Evolutionary conservation across 176 grass and related monocot genomes (phyloP).

Genomic region (Melocanna baccifera): DNA sequence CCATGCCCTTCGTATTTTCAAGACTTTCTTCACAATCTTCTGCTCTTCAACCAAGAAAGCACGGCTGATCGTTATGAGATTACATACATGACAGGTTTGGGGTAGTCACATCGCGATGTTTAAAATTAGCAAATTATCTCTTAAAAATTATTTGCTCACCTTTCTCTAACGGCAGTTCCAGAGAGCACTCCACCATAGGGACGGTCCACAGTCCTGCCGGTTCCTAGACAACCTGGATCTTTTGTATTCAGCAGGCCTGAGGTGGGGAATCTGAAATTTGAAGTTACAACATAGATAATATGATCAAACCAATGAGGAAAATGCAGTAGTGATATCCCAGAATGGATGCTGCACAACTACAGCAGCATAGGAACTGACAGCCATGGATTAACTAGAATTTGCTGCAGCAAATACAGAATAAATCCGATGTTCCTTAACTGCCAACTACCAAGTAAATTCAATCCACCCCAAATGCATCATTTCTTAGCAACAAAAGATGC

Average conservation of each 20-base stretch:
- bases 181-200: constrained; percentile 65
- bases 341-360: neutral
- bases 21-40: constrained; percentile 99
- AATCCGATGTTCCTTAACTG: neutral
- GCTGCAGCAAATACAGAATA: neutral
- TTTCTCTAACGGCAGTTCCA: constrained; percentile 60
- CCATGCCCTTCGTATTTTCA: too few species aligned
- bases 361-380: neutral
- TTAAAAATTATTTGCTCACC: constrained; percentile 14
- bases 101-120: neutral
- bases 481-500: neutral
- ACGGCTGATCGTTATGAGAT: constrained; percentile 64
- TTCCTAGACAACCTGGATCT: constrained; percentile 67
- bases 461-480: neutral
- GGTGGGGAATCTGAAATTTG: constrained; percentile 53
- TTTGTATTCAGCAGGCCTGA: constrained; percentile 63
- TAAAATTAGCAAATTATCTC: neutral
- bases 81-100: neutral
- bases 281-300: neutral
- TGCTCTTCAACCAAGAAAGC: constrained; percentile 96
- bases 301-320: neutral
- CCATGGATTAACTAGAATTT: neutral
- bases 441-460: neutral
- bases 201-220: constrained; percentile 61
- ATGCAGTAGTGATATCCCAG: neutral